Evolutionary conservation across 1,284 basidiomycete species (phyloP).

Genomic region (Neotropicomus parvogracilis): DNA sequence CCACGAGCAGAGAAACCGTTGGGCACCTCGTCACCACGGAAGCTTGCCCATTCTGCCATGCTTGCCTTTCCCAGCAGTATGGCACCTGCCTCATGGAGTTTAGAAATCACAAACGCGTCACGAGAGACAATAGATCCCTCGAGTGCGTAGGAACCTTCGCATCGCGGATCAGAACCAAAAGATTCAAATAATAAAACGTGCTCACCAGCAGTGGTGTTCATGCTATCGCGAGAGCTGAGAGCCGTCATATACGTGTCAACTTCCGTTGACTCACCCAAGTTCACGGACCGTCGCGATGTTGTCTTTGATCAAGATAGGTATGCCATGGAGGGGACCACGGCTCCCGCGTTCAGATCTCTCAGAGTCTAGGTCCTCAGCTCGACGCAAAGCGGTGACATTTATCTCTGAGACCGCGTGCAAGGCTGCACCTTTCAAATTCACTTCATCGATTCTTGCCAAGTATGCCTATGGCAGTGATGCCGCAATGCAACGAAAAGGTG

Average conservation of each 20-base stretch:
- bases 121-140: constrained; percentile 57
- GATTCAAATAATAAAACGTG: neutral
- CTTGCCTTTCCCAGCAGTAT: constrained; percentile 52
- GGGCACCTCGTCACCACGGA: constrained; percentile 40
- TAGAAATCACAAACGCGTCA: constrained; percentile 61
- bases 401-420: constrained; percentile 61
- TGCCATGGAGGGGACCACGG: constrained; percentile 61
- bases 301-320: constrained; percentile 56
- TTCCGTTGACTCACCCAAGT: constrained; percentile 39
- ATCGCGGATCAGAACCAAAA: neutral
- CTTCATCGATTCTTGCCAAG: constrained; percentile 66
- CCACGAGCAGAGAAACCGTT: constrained; percentile 52
- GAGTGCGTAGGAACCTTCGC: constrained; percentile 52
- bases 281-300: constrained; percentile 29
- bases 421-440: constrained; percentile 60
- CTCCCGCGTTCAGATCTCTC: constrained; percentile 47
- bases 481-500: neutral
- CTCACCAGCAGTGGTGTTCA: constrained; percentile 57
- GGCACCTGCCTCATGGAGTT: constrained; percentile 53
- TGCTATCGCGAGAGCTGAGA: constrained; percentile 34
- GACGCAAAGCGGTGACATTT: constrained; percentile 52
- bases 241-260: neutral
- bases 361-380: constrained; percentile 52
- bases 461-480: constrained; percentile 47
- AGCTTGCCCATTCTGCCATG: constrained; percentile 50